Evolutionary conservation across 257 asterid genomes (phyloP).

Genomic region (Henckelia pumila): DNA sequence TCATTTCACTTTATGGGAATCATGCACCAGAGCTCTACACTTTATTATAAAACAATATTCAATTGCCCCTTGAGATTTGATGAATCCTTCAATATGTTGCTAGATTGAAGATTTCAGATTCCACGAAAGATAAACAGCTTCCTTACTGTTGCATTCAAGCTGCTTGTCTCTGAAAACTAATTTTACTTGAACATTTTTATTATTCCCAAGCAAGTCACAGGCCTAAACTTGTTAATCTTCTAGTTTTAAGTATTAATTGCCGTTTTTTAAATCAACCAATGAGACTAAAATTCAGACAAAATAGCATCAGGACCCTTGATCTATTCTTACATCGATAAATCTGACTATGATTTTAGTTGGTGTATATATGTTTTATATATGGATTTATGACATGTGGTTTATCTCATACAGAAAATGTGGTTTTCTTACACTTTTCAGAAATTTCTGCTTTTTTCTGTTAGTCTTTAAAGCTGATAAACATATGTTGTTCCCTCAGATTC

Average conservation of each 20-base stretch:
- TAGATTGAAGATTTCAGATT: neutral
- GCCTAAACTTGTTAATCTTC: neutral
- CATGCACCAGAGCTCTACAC: neutral
- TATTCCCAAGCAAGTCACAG: slow-evolving; percentile 5
- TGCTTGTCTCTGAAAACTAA: neutral
- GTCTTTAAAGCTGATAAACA: slow-evolving; percentile 28
- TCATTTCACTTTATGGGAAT: slow-evolving; percentile 13
- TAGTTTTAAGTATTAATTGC: neutral
- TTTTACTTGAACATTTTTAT: slow-evolving; percentile 1
- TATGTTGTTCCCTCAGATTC: slow-evolving; percentile 57
- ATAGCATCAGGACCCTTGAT: neutral
- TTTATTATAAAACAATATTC: neutral
- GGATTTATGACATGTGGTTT: slow-evolving; percentile 3
- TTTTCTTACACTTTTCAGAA: neutral
- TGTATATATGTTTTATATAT: neutral
- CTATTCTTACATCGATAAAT: neutral
- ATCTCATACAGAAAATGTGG: slow-evolving; percentile 7
- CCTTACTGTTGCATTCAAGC: neutral
- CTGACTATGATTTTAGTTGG: neutral
- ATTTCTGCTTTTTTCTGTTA: neutral
- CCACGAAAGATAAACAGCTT: neutral
- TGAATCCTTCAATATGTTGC: neutral
- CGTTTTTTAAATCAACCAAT: neutral
- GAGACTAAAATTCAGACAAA: neutral
- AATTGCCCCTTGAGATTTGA: neutral